Evolutionary conservation across 2,329 filamentous ascomycete genomes (phyloP).

Genomic region (Pyrenophora seminiperda): DNA sequence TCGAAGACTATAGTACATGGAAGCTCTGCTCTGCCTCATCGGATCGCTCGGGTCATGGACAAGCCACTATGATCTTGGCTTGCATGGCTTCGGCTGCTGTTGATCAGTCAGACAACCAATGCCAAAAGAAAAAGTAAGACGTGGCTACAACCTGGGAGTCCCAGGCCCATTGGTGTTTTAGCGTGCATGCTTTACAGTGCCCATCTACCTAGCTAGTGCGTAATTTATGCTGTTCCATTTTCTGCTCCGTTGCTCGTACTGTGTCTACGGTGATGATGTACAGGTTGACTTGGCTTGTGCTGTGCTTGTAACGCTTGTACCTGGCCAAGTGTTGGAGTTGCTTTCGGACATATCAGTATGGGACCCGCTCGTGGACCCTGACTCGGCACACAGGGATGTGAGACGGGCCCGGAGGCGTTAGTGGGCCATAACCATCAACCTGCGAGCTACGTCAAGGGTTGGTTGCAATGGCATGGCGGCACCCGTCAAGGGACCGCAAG

Average conservation of each 20-base stretch:
- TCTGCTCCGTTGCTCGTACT: too few relatives aligned
- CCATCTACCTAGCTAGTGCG: too few relatives aligned
- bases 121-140: not conserved
- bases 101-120: slow-evolving; percentile 1
- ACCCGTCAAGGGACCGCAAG: slow-evolving; percentile 11
- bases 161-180: too few relatives aligned
- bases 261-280: too few relatives aligned
- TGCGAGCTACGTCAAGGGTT: slow-evolving; percentile 2
- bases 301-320: slow-evolving; percentile 7
- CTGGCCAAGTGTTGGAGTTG: slow-evolving; percentile 6
- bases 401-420: slow-evolving; percentile 1
- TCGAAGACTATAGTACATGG: too few relatives aligned
- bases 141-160: too few relatives aligned
- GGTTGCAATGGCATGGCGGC: slow-evolving; percentile 6
- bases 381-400: slow-evolving; percentile 4
- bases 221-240: too few relatives aligned
- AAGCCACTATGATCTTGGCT: not conserved
- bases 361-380: slow-evolving; percentile 5
- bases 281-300: too few relatives aligned
- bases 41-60: too few relatives aligned
- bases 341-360: slow-evolving; percentile 7
- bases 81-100: slow-evolving; percentile 3
- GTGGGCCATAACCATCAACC: not conserved
- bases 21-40: too few relatives aligned
- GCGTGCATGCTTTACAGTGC: too few relatives aligned